These are phyloP conservation scores for Aspergillus pseudoterreus DNA, from an alignment of 2,329 filamentous ascomycete genomes.

Conservation along the genomic window DNA sequence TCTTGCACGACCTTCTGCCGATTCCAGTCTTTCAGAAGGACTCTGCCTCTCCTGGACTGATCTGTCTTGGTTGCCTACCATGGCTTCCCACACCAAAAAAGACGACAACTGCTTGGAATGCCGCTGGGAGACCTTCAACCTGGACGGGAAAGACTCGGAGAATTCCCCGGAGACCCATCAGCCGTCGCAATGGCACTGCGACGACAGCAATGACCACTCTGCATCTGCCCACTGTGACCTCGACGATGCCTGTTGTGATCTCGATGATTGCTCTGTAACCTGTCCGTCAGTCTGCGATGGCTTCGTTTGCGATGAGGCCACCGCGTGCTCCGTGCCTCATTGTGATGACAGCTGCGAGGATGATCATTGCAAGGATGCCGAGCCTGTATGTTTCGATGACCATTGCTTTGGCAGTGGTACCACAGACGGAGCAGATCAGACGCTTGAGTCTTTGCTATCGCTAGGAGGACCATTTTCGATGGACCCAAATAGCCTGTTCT, in stretches of 20 bases:
- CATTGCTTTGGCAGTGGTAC: slow-evolving; percentile 27
- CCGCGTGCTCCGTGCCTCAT: slow-evolving; percentile 32
- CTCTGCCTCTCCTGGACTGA: not conserved
- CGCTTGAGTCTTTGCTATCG: slow-evolving; percentile 31
- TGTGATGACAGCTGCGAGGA: slow-evolving; percentile 29
- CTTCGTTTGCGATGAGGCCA: slow-evolving; percentile 37
- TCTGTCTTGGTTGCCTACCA: slow-evolving; percentile 15
- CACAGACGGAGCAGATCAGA: slow-evolving; percentile 22
- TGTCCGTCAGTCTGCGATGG: slow-evolving; percentile 41
- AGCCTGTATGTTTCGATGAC: slow-evolving; percentile 37
- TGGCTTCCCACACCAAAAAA: slow-evolving; percentile 29
- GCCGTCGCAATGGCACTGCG: slow-evolving; percentile 27
- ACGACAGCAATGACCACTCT: slow-evolving; percentile 26
- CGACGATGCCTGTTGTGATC: slow-evolving; percentile 38
- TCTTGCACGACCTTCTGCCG: not conserved
- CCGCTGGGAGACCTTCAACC: slow-evolving; percentile 38
- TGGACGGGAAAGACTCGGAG: slow-evolving; percentile 28
- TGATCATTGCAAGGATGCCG: slow-evolving; percentile 22
- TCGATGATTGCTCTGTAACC: slow-evolving; percentile 34
- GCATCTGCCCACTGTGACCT: slow-evolving; percentile 23
- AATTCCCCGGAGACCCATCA: slow-evolving; percentile 18
- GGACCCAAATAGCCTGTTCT: slow-evolving; percentile 25
- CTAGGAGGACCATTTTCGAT: slow-evolving; percentile 27
- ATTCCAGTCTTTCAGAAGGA: not conserved
- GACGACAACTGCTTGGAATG: slow-evolving; percentile 40